Conservation (phyloP, 1,284 basidiomycete genomes). For the Leccinum solheimii region DNA sequence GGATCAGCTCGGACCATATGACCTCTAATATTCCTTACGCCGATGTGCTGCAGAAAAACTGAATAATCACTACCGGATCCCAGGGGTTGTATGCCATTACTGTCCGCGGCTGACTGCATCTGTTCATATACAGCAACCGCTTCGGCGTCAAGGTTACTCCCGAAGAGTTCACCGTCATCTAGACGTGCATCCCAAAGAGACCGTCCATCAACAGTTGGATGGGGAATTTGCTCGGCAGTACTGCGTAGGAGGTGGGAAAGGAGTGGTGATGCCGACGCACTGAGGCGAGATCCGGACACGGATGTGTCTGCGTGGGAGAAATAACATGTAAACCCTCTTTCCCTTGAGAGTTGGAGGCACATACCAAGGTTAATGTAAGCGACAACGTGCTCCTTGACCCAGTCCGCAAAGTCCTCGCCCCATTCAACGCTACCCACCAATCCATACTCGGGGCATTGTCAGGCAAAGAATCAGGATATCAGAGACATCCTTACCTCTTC, state of each 20-base stretch:
- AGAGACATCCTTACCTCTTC: conserved; percentile 56
- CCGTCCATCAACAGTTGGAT: conserved; percentile 43
- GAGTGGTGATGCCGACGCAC: conserved; percentile 59
- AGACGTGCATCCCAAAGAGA: conserved; percentile 53
- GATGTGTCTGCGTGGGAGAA: conserved; percentile 49
- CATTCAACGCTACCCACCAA: conserved; percentile 80
- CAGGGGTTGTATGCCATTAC: conserved; percentile 37
- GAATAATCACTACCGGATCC: conserved; percentile 79
- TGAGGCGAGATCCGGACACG: conserved; percentile 58
- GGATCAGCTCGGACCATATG: neutral
- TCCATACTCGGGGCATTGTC: conserved; percentile 55
- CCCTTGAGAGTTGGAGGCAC: conserved; percentile 18
- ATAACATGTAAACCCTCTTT: conserved; percentile 3
- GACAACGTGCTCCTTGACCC: conserved; percentile 67
- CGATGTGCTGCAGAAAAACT: conserved; percentile 59
- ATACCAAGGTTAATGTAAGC: conserved; percentile 75
- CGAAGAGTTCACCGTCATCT: conserved; percentile 43
- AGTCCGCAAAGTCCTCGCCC: conserved; percentile 77
- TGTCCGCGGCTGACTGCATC: neutral
- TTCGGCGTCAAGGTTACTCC: neutral
- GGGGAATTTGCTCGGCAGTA: conserved; percentile 59
- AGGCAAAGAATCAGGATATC: conserved; percentile 3
- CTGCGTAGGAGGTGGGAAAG: conserved; percentile 64
- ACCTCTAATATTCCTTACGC: conserved; percentile 36
- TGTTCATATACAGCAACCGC: neutral